Evolutionary conservation across 352 stramenopile species (phyloP).

Genomic region (Pythium dissimile): DNA sequence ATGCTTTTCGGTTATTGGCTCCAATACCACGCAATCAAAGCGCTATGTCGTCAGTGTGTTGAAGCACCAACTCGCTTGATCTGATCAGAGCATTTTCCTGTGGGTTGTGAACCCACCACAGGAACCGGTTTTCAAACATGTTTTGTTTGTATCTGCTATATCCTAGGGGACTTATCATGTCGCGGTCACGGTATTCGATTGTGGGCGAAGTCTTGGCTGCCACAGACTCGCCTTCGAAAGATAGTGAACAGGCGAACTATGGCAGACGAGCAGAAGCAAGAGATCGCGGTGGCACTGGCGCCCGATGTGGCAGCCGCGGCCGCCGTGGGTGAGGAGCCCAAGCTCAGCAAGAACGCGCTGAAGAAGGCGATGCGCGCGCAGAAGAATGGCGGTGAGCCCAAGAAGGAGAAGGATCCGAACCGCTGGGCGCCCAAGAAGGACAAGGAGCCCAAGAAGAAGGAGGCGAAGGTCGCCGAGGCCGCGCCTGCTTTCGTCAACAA

Average conservation of each 20-base stretch:
- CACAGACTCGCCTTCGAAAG: constrained; percentile 20
- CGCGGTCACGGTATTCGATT: too few relatives aligned
- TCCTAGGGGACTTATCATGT: too few relatives aligned
- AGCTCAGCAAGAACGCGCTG: constrained; percentile 95
- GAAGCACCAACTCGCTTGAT: too few relatives aligned
- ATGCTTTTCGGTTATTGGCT: too few relatives aligned
- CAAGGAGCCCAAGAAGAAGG: constrained; percentile 84
- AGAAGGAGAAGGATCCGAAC: constrained; percentile 96
- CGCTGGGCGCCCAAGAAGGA: constrained; percentile 84
- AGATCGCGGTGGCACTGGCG: constrained; percentile 12
- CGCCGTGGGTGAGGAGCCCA: constrained; percentile 33
- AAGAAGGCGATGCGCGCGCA: constrained; percentile 92
- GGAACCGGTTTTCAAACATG: too few relatives aligned
- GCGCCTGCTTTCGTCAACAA: constrained; percentile 85
- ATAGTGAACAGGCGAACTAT: constrained; percentile 8
- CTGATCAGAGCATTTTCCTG: too few relatives aligned
- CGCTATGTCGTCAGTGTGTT: too few relatives aligned
- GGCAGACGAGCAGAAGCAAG: constrained; percentile 15
- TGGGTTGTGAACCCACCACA: too few relatives aligned
- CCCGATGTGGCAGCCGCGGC: constrained; percentile 11
- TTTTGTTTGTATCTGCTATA: too few relatives aligned
- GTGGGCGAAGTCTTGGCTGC: too few relatives aligned
- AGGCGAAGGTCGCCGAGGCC: constrained; percentile 34
- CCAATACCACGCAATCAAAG: too few relatives aligned
- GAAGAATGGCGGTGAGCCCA: constrained; percentile 82